These are phyloP conservation scores for Boletellus deceptivus DNA, from an alignment of 1,284 basidiomycete species.

Conservation along the genomic window DNA sequence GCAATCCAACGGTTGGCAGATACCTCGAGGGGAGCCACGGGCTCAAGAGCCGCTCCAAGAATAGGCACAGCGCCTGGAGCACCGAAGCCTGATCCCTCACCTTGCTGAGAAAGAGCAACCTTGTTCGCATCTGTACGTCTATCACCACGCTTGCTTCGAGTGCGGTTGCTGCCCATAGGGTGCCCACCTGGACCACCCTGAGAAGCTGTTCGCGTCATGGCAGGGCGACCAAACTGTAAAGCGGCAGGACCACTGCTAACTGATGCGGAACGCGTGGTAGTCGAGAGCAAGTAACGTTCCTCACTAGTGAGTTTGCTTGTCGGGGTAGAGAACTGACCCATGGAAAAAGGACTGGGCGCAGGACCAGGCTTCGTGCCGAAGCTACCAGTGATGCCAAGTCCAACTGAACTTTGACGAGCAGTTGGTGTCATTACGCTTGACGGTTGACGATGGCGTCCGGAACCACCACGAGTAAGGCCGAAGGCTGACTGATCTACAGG, in stretches of 20 bases:
- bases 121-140: constrained; percentile 53
- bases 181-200: constrained; percentile 61
- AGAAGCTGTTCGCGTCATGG: constrained; percentile 74
- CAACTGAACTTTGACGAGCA: constrained; percentile 52
- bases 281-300: constrained; percentile 63
- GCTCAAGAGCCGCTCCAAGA: constrained; percentile 42
- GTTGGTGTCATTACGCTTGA: constrained; percentile 42
- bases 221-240: constrained; percentile 48
- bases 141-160: constrained; percentile 71
- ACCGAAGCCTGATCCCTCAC: constrained; percentile 33
- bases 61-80: constrained; percentile 7
- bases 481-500: constrained; percentile 56
- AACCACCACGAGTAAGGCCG: constrained; percentile 58
- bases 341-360: constrained; percentile 47
- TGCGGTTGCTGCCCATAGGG: constrained; percentile 56
- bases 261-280: constrained; percentile 44
- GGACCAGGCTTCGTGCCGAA: constrained; percentile 43
- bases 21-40: constrained; percentile 72
- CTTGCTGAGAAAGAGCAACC: constrained; percentile 26
- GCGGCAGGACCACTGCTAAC: constrained; percentile 41
- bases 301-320: constrained; percentile 66
- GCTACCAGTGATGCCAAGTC: constrained; percentile 48
- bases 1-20: constrained; percentile 84
- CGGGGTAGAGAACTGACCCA: constrained; percentile 73
- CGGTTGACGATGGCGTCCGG: constrained; percentile 52